Evolutionary conservation across 2,329 filamentous ascomycete species (phyloP), one percentile per base, ranked within the genome.

Genomic region (Cladophialophora psammophila): DNA sequence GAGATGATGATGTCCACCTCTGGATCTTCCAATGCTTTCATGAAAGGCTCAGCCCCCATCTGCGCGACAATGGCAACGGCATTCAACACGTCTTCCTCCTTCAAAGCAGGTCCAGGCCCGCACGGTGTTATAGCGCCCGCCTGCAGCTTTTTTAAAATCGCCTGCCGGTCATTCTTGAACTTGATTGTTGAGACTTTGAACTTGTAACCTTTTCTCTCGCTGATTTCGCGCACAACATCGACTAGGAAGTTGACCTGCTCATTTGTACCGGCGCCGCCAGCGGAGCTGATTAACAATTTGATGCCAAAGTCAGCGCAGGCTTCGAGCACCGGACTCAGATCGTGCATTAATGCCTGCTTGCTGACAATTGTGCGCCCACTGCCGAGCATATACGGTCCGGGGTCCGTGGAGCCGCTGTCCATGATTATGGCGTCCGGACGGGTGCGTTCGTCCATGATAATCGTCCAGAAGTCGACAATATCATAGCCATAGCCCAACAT

Each of bases 1-100:
- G 80, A 83, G 1, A 85, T 74, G n/a, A 86, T 77, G 60, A 86
- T 75, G 65, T 84, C 80, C 68, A 0, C 82, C 82, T 82, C 78
- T 0, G 81, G 80, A 15, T 38, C 55, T 10, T 64, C 26, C 20
- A 67, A 6, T 38, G 57, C 56, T 54, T 65, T 32, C 31, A 81
- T 31, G 35, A 63, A 83, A 0, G 83, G 81, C 53, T 84, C 83
- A 0, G 78, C 74, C 0, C 82, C 82, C 75, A 84, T 82, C 63
- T 85, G 83, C 0, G 79, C 79, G 0, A 82, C 81, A 5, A 85
- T 76, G 0, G 72, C 69, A 0, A 76, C 66, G 0, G 80, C 77
- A 1, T 71, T 66, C 0, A 80, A 76, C 10, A 86, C 76, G 38
- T 82, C 79, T 0, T 72, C 61, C 3, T 75, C 72, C 0, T 75